Conservation (phyloP, 169 alveolate species). For the Babesia ovis region DNA sequence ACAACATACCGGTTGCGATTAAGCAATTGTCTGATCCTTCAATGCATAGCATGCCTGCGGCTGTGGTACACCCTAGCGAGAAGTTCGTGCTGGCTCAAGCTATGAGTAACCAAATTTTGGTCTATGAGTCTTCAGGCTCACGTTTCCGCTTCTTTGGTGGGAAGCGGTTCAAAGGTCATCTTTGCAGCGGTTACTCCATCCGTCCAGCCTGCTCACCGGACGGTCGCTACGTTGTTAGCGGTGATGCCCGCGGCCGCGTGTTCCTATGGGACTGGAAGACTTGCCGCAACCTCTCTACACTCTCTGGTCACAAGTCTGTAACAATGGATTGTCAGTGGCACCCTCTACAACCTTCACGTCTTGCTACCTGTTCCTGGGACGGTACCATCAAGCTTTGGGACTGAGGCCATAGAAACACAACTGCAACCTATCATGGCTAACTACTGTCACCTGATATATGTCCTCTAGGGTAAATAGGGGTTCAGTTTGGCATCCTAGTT, state of each 20-base stretch:
- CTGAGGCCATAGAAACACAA: too few species aligned
- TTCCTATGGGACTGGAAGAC: constrained; percentile 97
- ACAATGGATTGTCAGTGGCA: constrained; percentile 96
- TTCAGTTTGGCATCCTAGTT: too few species aligned
- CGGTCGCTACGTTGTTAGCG: constrained; percentile 93
- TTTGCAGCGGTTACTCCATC: constrained; percentile 92
- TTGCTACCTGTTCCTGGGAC: constrained; percentile 97
- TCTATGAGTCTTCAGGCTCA: constrained; percentile 87
- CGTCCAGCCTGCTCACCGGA: constrained; percentile 93
- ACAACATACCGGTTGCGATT: constrained; percentile 93
- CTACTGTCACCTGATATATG: too few species aligned
- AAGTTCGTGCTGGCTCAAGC: constrained; percentile 93
- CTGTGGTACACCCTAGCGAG: constrained; percentile 90
- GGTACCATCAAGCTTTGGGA: constrained; percentile 95
- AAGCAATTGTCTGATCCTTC: constrained; percentile 95
- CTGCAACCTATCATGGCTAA: too few species aligned
- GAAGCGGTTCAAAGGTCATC: constrained; percentile 93
- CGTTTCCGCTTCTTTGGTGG: constrained; percentile 86
- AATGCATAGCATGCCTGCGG: constrained; percentile 93
- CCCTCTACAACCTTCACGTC: constrained; percentile 90
- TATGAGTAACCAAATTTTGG: constrained; percentile 92
- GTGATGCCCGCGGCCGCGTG: constrained; percentile 94
- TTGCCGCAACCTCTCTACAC: constrained; percentile 87
- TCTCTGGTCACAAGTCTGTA: constrained; percentile 92
- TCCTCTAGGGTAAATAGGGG: too few species aligned